phyloP scores from a whole-genome alignment of 2,329 filamentous ascomycete species.

The Graphilbum fragrans region DNA sequence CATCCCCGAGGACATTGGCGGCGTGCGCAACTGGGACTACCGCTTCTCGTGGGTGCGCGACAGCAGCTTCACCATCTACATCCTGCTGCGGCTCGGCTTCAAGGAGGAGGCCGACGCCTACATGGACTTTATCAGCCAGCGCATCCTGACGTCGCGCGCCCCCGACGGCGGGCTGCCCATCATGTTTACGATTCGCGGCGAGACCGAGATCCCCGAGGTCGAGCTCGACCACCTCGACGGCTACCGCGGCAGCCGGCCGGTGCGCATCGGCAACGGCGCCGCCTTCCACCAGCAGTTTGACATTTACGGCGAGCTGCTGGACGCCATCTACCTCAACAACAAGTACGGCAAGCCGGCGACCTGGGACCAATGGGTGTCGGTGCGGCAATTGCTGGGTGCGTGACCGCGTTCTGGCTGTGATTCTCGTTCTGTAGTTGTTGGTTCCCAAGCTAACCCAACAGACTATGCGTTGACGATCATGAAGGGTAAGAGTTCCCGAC shows the following conservation, averaged over 20 bases:
- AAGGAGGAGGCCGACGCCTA: conserved; percentile 65
- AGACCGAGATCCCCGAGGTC: conserved; percentile 60
- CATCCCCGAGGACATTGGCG: conserved; percentile 62
- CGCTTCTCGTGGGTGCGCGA: conserved; percentile 71
- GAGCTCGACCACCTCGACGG: conserved; percentile 61
- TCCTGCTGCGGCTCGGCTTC: conserved; percentile 65
- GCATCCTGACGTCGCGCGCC: conserved; percentile 49
- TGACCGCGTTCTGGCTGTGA: neutral
- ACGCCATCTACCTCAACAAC: conserved; percentile 66
- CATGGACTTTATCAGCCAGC: conserved; percentile 65
- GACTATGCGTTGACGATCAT: conserved; percentile 61
- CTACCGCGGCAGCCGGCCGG: conserved; percentile 57
- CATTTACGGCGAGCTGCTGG: conserved; percentile 70
- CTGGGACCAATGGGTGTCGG: conserved; percentile 64
- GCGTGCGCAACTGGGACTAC: conserved; percentile 56
- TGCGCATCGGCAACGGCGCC: conserved; percentile 67
- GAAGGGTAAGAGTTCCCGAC: conserved; percentile 26
- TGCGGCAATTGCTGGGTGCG: conserved; percentile 52
- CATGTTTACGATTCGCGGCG: conserved; percentile 70
- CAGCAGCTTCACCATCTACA: conserved; percentile 66
- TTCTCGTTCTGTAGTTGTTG: neutral
- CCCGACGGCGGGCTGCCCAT: conserved; percentile 56
- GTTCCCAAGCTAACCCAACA: conserved; percentile 8
- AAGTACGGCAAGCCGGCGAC: conserved; percentile 66
- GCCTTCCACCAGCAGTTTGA: conserved; percentile 68